These are phyloP conservation scores for Trichomonas vaginalis DNA, from an alignment of 208 protist genomes.

Conservation along the genomic window DNA sequence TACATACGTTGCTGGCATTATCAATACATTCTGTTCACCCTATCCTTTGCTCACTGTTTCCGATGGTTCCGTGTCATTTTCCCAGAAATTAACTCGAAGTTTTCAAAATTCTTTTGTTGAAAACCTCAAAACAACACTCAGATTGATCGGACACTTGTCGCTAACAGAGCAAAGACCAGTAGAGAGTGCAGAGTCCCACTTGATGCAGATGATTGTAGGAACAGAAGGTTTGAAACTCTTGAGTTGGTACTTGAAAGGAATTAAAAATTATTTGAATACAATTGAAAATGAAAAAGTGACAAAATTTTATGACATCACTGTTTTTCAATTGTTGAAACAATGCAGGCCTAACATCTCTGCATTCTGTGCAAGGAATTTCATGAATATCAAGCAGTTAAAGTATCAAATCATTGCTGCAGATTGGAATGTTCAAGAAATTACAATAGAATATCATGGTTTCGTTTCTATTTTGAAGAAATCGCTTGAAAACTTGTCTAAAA, in stretches of 20 bases:
- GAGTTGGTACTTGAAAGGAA: background rate
- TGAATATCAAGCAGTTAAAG: background rate
- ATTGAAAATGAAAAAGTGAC: background rate
- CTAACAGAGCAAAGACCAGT: background rate
- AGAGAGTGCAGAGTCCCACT: background rate
- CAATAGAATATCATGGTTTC: background rate
- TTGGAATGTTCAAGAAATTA: background rate
- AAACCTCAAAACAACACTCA: background rate
- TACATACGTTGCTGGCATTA: background rate
- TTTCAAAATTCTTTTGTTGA: background rate
- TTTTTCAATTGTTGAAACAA: background rate
- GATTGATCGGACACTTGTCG: background rate
- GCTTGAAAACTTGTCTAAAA: background rate
- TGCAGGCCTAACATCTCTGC: background rate
- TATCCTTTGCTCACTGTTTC: background rate
- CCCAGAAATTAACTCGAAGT: background rate
- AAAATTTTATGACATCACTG: background rate
- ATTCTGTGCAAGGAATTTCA: background rate
- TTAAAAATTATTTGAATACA: background rate
- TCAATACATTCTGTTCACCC: background rate
- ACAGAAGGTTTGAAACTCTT: background rate
- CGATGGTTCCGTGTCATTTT: background rate
- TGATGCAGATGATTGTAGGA: background rate
- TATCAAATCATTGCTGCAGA: background rate
- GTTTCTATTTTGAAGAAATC: background rate